Evolutionary conservation across 306 rosid genomes (phyloP), one percentile per base, ranked within the genome.

Genomic region (Glycine tomentella): DNA sequence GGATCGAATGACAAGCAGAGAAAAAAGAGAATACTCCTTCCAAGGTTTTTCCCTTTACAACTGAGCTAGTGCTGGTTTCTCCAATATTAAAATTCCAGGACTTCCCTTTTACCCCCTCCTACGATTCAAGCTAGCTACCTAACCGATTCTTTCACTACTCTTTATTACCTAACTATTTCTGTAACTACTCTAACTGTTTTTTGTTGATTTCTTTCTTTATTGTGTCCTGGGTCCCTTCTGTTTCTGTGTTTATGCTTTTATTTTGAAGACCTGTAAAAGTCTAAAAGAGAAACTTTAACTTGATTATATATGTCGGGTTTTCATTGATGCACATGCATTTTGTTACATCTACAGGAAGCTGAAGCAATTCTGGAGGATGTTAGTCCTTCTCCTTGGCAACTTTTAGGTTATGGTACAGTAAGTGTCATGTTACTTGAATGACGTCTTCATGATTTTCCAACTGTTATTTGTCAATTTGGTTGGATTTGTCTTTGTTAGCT

Each of bases 311-410:
- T 51, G 42, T 40, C 36, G 49, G 76, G 45, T 49, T 71, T 38
- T 71, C 38, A 62, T 62, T 17, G 9, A 48, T 62, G 61, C 25
- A 73, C 55, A 13, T 44, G 69, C 48, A 77, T 72, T 71, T 68
- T 86, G 82, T 15, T 80, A 80, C 56, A 50, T 83, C 73, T 83
- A 58, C 93, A 93, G 99, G 99, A 95, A 82, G 98, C 97, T 77
- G 98, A 95, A 87, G 98, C 99, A 74, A 95, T 95, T 83, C 87
- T 95, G 70, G 96, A 90, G 83, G 84, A 84, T 82, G 69, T 93
- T 81, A 87, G 83, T 51, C 96, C 94, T 72, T 86, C 98, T 82
- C 94, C 92, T 4, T 64, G 46, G 79, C 93, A 91, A 86, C 83
- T 86, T 82, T 72, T 95, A 36, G 94, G 98, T 68, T 93, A 74